Percentiles rank a stretch among this genome's conserved stretches.
Conservation (phyloP, 768 basidiomycete genomes). For the Artomyces pyxidatus region DNA sequence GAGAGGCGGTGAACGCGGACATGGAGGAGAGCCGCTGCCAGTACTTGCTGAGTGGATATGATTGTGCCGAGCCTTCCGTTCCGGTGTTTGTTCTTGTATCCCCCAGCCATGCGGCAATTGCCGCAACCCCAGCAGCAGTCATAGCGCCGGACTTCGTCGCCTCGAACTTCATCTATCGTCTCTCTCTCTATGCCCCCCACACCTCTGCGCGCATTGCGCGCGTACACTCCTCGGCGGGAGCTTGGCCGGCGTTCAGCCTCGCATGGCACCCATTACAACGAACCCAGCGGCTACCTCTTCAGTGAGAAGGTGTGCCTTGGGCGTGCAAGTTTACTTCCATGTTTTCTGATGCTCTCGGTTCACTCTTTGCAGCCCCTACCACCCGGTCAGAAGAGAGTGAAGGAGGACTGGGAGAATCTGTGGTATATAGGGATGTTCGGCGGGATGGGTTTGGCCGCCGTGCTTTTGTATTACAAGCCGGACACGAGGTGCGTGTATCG, state of each 20-base stretch:
- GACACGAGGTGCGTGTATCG: conserved; percentile 68
- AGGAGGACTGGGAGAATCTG: conserved; percentile 85
- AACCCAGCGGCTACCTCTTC: conserved; percentile 81
- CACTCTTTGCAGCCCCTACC: conserved; percentile 49
- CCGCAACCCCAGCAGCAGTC: neutral
- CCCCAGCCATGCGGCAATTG: neutral
- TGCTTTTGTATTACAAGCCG: conserved; percentile 86
- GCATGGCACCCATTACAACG: conserved; percentile 79
- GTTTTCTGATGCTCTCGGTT: neutral
- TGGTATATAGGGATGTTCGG: conserved; percentile 94
- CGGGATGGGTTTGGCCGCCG: conserved; percentile 63
- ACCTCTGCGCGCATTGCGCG: conserved; percentile 12
- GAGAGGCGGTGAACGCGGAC: too few relatives aligned
- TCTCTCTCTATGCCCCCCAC: conserved; percentile 3
- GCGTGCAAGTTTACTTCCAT: neutral
- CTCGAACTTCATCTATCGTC: neutral
- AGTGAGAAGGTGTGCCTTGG: conserved; percentile 69
- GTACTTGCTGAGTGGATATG: too few relatives aligned
- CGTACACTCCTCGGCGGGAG: conserved; percentile 16
- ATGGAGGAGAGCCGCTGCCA: too few relatives aligned
- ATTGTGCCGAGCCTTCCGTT: too few relatives aligned
- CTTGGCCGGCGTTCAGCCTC: conserved; percentile 50
- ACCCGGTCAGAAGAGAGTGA: conserved; percentile 76
- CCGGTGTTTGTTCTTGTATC: conserved; percentile 9
- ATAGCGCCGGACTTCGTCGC: neutral